These are phyloP conservation scores for Nidularia pulvinata DNA, from an alignment of 768 basidiomycete species.

Conservation along the genomic window DNA sequence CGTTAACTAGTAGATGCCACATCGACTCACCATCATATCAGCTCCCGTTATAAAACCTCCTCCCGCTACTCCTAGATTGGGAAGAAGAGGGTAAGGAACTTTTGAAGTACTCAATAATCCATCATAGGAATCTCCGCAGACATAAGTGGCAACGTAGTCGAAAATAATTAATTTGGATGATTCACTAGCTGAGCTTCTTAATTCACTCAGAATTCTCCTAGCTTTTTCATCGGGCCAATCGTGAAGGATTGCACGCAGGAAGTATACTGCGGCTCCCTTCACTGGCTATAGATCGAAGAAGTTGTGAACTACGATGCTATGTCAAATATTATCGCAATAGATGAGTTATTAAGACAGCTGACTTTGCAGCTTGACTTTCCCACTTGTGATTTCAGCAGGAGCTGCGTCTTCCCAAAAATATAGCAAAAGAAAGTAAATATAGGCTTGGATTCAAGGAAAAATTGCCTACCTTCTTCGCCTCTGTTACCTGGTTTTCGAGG, in stretches of 20 bases:
- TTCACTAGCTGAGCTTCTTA: too few relatives aligned
- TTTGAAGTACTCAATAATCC: too few relatives aligned
- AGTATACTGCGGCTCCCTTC: conserved; percentile 19
- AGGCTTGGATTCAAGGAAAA: not conserved
- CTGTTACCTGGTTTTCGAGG: conserved; percentile 15
- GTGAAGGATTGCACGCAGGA: conserved; percentile 25
- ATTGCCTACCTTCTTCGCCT: conserved; percentile 9
- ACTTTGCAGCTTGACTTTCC: conserved; percentile 23
- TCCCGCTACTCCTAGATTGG: too few relatives aligned
- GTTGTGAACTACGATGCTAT: conserved; percentile 18
- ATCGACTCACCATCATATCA: too few relatives aligned
- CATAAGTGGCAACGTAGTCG: too few relatives aligned
- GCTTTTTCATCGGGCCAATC: conserved; percentile 21
- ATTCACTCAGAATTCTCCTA: too few relatives aligned
- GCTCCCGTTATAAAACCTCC: too few relatives aligned
- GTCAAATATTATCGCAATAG: not conserved
- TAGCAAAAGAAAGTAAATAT: not conserved
- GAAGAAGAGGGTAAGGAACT: too few relatives aligned
- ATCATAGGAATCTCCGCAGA: too few relatives aligned
- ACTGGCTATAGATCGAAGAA: conserved; percentile 27
- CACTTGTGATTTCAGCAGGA: conserved; percentile 18
- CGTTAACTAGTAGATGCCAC: too few relatives aligned
- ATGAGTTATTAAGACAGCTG: not conserved
- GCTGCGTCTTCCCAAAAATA: conserved; percentile 21
- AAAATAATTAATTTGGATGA: too few relatives aligned